Evolutionary conservation across 139 green algal genomes (phyloP), one percentile per base, ranked within the genome.

Genomic region (Yamagishiella unicocca): DNA sequence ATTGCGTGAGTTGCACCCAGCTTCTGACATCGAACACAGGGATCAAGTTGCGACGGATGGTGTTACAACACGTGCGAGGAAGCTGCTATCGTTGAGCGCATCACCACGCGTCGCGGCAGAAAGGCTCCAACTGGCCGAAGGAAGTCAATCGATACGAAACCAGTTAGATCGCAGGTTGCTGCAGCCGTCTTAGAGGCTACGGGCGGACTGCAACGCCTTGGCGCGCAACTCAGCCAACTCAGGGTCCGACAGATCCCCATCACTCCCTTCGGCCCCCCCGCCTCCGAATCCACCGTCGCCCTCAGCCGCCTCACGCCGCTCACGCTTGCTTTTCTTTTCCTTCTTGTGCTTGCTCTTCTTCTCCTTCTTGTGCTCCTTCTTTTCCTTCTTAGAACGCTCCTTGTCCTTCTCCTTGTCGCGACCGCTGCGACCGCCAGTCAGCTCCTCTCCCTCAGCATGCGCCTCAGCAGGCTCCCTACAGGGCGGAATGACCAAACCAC

Each of bases 331-430:
- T 58, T 79, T 84, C 27, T 80, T 70, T 27, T 88, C 83, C 40
- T 90, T 82, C 73, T 74, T 88, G 31, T 90, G 43, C 22, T 88
- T 53, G 29, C 87, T 73, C 72, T 88, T 85, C 22, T 79, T 68
- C 55, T 75, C 33, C 29, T 70, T 46, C 73, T 89, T 75, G 40
- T 73, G n/a, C 73, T 85, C 27, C 62, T 53, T 77, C 35, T 68
- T 45, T 29, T 71, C 64, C 78, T 68, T 64, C 70, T 84, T 75
- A 25, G 45, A 12, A 0, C 73, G 46, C 66, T 76, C 67, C 67
- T 38, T 38, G 38, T 78, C 70, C 53, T 83, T 71, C 24, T 83
- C 54, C 74, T 64, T 82, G 31, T 66, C 71, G 29, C 73, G 42
- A 12, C 29, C 29, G 35, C 50, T 4, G 1, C 50, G 50, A 8